These are phyloP conservation scores for Daldinia concentrica DNA, from an alignment of 495 filamentous ascomycete genomes.

Conservation along the genomic window DNA sequence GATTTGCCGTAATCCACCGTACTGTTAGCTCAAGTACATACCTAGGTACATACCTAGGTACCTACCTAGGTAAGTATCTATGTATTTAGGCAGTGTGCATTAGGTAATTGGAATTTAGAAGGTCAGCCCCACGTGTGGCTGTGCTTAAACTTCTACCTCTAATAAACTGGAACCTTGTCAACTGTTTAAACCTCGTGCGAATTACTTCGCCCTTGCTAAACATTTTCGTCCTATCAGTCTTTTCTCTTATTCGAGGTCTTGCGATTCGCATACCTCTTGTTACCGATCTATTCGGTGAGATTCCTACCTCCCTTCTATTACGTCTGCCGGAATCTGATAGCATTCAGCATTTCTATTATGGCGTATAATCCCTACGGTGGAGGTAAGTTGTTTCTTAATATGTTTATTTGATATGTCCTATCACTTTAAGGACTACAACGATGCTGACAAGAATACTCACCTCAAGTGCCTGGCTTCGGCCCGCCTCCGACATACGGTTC, in stretches of 20 bases:
- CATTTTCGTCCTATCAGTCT: slow-evolving; percentile 16
- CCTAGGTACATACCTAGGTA: slow-evolving; percentile 10
- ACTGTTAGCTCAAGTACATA: not conserved
- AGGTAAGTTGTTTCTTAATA: slow-evolving; percentile 57
- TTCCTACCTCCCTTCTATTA: not conserved
- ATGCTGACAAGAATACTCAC: slow-evolving; percentile 19
- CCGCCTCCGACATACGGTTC: slow-evolving; percentile 75
- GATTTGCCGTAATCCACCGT: not conserved
- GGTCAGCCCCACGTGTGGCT: slow-evolving; percentile 10
- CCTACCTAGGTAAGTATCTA: no score
- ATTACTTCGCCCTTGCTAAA: slow-evolving; percentile 15
- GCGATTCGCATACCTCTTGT: slow-evolving; percentile 10
- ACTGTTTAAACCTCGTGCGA: slow-evolving; percentile 6
- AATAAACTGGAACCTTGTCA: slow-evolving; percentile 25
- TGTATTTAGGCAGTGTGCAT: no score
- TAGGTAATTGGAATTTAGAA: no score
- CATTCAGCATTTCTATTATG: slow-evolving; percentile 45
- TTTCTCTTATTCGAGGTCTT: not conserved
- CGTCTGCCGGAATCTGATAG: not conserved
- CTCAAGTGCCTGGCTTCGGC: slow-evolving; percentile 67
- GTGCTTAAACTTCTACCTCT: not conserved
- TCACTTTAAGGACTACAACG: slow-evolving; percentile 14
- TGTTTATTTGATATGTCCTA: slow-evolving; percentile 1
- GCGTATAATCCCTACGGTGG: slow-evolving; percentile 83
- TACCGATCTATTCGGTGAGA: not conserved